Conservation (phyloP, 495 filamentous ascomycete genomes). For the Penicillium chermesinum region DNA sequence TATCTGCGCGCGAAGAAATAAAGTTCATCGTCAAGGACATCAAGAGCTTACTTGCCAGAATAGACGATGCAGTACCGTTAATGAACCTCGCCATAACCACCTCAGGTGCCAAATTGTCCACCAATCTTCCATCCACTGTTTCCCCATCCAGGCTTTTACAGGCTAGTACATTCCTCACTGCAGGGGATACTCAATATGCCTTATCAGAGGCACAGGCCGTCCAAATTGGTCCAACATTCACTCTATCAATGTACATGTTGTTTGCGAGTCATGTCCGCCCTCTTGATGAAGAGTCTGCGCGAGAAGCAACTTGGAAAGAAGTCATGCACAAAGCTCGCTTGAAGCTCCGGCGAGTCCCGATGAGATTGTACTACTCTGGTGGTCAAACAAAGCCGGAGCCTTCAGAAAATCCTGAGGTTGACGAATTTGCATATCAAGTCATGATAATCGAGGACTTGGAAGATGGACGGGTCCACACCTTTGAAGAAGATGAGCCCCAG, state of each 20-base stretch:
- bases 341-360: constrained; percentile 62
- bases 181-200: constrained; percentile 80
- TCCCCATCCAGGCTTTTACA: constrained; percentile 90
- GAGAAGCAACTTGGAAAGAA: constrained; percentile 92
- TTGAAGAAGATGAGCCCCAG: constrained; percentile 59
- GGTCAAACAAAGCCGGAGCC: constrained; percentile 27
- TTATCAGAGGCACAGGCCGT: constrained; percentile 57
- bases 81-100: constrained; percentile 95
- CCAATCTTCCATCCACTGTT: constrained; percentile 71
- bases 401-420: constrained; percentile 45
- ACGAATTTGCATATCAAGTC: constrained; percentile 85
- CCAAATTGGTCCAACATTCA: constrained; percentile 87
- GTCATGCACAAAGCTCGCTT: constrained; percentile 91
- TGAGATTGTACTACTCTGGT: constrained; percentile 30
- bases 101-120: constrained; percentile 81
- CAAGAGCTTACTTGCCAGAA: constrained; percentile 65
- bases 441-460: constrained; percentile 89
- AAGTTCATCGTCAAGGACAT: constrained; percentile 70
- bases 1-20: constrained; percentile 53
- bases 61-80: constrained; percentile 90
- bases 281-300: constrained; percentile 56
- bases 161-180: constrained; percentile 86
- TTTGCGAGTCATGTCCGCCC: constrained; percentile 74
- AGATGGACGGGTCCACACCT: constrained; percentile 80
- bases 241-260: constrained; percentile 91